Evolutionary conservation across 2,329 filamentous ascomycete genomes (phyloP), one percentile per base, ranked within the genome.

Genomic region (Hymenotorrendiella dingleyae): DNA sequence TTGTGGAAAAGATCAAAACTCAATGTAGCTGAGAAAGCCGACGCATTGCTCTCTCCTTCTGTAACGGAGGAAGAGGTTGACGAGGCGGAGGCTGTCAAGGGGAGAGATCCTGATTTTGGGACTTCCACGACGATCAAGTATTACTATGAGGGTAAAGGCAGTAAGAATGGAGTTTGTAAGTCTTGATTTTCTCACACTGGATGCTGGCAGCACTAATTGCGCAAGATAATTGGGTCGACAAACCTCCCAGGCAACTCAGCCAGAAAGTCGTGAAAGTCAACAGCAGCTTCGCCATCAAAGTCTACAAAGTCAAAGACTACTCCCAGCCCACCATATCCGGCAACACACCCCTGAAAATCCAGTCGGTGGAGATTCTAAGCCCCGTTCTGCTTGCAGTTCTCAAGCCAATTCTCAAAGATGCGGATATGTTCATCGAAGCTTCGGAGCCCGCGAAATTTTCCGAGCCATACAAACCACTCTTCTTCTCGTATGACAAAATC

Each of bases 271-370:
- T 29, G 12, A 48, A 48, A 38, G 40, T 30, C n/a, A 42, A 70
- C 32, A 63, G 66, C 36, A 60, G 63, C 3, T 62, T 66, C 11
- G 67, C 69, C 44, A 67, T 73, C 59, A 67, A 64, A 46, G 57
- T 71, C 16, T 72, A 62, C 66, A 71, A 70, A 60, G 51, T 67
- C 59, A 70, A 68, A 50, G 67, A 72, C 50, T 45, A 45, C 20
- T 53, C 54, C 8, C 70, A 71, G 58, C 60, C 63, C 4, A 58
- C 63, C 42, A 59, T 71, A 27, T 59, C 49, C 0, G 67, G 67
- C 19, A 55, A 56, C n/a, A 64, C 57, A 24, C 57, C 62, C 9
- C 56, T 71, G 41, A 67, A 65, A 36, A 64, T 64, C 44, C 62
- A 69, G 54, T 54, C 52, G 48, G 57, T 73, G 29, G 61, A 66